Percentiles rank a stretch among this genome's conserved stretches.
phyloP scores from a whole-genome alignment of 768 basidiomycete species.

The Leucosporidium creatinivorum region DNA sequence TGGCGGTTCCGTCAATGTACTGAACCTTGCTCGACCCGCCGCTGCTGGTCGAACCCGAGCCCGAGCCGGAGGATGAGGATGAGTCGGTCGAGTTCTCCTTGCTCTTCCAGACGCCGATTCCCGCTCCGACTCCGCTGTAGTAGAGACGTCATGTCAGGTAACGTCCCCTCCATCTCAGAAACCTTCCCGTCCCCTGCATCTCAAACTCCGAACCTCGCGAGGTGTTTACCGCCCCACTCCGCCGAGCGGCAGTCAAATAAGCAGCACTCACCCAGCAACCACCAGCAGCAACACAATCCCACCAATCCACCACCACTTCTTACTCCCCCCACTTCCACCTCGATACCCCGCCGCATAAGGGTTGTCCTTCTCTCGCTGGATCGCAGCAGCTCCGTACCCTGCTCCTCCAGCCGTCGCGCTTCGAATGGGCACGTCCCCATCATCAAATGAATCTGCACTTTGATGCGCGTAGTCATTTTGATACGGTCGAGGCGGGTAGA shows the following conservation, averaged over 20 bases:
- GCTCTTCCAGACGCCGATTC: conserved; percentile 19
- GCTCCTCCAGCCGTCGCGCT: background rate
- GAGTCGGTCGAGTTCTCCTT: conserved; percentile 4
- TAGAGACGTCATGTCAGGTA: background rate
- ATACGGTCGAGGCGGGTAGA: too few relatives aligned
- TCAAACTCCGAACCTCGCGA: too few relatives aligned
- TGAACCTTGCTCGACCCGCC: background rate
- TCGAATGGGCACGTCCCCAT: too few relatives aligned
- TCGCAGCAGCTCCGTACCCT: background rate
- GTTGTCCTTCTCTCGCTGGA: conserved; percentile 13
- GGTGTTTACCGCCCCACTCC: too few relatives aligned
- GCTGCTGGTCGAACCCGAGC: background rate
- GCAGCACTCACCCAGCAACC: too few relatives aligned
- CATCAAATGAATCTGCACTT: too few relatives aligned
- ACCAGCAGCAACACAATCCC: background rate
- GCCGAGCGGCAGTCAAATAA: too few relatives aligned
- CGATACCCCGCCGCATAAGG: conserved; percentile 17
- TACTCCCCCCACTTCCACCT: background rate
- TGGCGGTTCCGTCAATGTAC: conserved; percentile 14
- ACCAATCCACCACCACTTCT: conserved; percentile 2
- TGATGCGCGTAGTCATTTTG: too few relatives aligned
- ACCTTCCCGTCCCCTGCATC: too few relatives aligned
- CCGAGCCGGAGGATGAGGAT: background rate
- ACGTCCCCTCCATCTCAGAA: background rate
- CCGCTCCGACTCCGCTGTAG: conserved; percentile 2